phyloP scores from a whole-genome alignment of 495 filamentous ascomycete genomes.

The Trichocladium uniseriatum region DNA sequence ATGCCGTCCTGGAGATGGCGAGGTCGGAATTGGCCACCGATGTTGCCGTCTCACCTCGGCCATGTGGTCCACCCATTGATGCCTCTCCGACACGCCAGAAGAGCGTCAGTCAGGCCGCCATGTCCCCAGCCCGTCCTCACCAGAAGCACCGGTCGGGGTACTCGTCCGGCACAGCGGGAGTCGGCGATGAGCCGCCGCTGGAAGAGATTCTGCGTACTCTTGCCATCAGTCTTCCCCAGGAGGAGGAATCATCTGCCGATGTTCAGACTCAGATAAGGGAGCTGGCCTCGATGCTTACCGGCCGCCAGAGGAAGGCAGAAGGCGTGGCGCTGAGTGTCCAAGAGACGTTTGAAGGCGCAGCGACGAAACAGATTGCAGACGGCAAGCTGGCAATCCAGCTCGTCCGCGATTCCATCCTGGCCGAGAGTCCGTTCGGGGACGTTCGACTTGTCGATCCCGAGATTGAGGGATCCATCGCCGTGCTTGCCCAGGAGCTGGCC shows the following conservation, averaged over 20 bases:
- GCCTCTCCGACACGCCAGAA: conserved; percentile 14
- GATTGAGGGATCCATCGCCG: conserved; percentile 27
- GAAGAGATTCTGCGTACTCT: conserved; percentile 25
- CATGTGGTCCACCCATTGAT: conserved; percentile 2
- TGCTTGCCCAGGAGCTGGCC: conserved; percentile 30
- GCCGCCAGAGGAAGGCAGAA: conserved; percentile 25
- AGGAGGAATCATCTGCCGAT: conserved; percentile 7
- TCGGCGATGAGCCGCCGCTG: conserved; percentile 20
- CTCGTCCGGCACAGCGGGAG: conserved; percentile 21
- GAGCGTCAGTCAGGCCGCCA: conserved; percentile 2
- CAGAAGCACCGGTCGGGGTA: conserved; percentile 18
- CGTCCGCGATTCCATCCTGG: conserved; percentile 34
- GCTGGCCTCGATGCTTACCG: conserved; percentile 19
- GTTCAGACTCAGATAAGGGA: conserved; percentile 8
- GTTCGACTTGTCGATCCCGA: conserved; percentile 35
- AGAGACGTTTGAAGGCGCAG: conserved; percentile 27
- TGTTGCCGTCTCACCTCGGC: background rate
- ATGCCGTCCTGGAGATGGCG: conserved; percentile 20
- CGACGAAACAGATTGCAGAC: conserved; percentile 31
- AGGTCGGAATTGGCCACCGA: conserved; percentile 15
- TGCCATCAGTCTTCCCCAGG: conserved; percentile 22
- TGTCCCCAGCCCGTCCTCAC: conserved; percentile 22
- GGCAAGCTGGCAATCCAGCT: conserved; percentile 32
- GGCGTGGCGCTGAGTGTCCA: conserved; percentile 32
- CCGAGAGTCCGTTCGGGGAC: conserved; percentile 32